Conservation (phyloP, 2,329 filamentous ascomycete genomes). For the Nemania sp. region DNA sequence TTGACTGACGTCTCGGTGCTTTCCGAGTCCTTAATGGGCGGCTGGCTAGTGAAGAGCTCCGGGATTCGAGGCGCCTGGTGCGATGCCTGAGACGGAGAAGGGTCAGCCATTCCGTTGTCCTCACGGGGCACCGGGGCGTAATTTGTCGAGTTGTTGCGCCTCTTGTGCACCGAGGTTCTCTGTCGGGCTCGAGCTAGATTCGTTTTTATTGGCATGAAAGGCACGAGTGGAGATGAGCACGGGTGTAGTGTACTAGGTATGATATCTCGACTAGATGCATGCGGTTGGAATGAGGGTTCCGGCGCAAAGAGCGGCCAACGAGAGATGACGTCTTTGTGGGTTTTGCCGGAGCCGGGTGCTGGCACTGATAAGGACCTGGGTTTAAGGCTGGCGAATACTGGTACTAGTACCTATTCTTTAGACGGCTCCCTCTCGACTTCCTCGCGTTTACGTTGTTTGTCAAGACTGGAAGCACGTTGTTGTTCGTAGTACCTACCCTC, state of each 20-base stretch:
- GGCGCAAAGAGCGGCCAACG: neutral
- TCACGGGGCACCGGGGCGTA: neutral
- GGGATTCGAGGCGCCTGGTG: constrained; percentile 48
- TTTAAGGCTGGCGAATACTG: neutral
- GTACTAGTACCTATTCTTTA: neutral
- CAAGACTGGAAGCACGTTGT: neutral
- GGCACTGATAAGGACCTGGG: neutral
- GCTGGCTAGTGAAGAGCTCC: constrained; percentile 60
- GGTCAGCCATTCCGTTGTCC: constrained; percentile 17
- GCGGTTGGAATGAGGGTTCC: constrained; percentile 17
- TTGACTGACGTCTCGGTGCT: constrained; percentile 68
- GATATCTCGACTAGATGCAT: constrained; percentile 22
- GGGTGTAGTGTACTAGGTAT: neutral
- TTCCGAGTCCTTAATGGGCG: constrained; percentile 68
- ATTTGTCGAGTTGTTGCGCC: constrained; percentile 24
- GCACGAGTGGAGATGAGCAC: constrained; percentile 2
- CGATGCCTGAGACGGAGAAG: constrained; percentile 18
- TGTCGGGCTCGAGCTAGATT: constrained; percentile 40
- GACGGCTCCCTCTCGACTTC: neutral
- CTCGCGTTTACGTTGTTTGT: neutral
- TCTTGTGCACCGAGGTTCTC: constrained; percentile 31
- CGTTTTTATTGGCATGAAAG: constrained; percentile 41
- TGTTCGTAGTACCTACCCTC: constrained; percentile 2
- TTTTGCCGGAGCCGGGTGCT: neutral
- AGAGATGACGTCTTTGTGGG: neutral